Base-by-base conservation (phyloP, 371 early-diverging fungal species). In the Rhizopus sp. region DNA sequence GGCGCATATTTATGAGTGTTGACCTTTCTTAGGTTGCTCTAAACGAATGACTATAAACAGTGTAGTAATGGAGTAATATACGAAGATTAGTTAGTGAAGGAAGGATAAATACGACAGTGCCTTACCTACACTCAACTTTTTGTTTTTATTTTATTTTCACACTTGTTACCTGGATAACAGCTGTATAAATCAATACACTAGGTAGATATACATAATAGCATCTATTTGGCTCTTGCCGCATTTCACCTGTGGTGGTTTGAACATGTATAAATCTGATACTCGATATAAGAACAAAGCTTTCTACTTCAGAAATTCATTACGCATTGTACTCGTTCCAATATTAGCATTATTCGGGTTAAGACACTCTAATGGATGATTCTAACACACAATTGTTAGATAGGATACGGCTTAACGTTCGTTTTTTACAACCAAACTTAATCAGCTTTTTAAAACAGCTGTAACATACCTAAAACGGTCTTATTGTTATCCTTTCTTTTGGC, bases 121-220 rank as follows among this genome's bases (percentile, higher is more conserved):
- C 15, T 39, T 5, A 23, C 40, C 39, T 51, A 39, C 52, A 51
- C 40, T 51, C 38, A 51, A 51, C 38, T 51, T 51, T 51, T 51
- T 51, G 52, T 51, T 51, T 51, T 51, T 51, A 51, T 33, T 48
- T 48, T 48, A 48, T 48, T 48, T 48, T 48, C 49, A 33, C 49
- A 48, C 49, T 32, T 48, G 31, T 48, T 48, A 33, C 49, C 49
- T 48, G 33, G 31, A 48, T 48, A 33, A 48, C 10, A 52, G 39
- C 40, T 52, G 52, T 52, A 40, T 52, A 52, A 53, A 53, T 53
- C 53, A 53, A 53, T 53, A 41, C 30, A 53, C 40, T 40, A 41
- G 53, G 53, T 41, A 41, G 40, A 53, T 53, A 53, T 53, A 53
- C 53, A 53, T 53, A 53, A 53, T 53, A 53, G 53, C 47, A 30